phyloP scores from a whole-genome alignment of 2,329 filamentous ascomycete genomes.

The Sclerotinia nivalis region DNA sequence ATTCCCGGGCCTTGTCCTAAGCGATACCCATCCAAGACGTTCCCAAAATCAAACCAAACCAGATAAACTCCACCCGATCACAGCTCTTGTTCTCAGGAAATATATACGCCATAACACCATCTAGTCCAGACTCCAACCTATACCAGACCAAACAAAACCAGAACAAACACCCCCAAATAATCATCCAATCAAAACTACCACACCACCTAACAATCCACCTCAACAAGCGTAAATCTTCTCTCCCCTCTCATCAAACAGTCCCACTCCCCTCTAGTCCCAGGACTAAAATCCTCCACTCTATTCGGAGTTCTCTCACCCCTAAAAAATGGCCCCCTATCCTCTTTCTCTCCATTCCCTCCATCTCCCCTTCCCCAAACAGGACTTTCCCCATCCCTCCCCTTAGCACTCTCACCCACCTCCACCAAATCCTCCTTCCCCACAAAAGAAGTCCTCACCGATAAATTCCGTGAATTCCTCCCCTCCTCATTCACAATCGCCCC shows the following conservation, averaged over 20 bases:
- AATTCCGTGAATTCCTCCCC: conserved; percentile 29
- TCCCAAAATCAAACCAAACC: background rate
- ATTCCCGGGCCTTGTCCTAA: too few species aligned
- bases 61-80: conserved; percentile 29
- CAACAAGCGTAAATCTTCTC: conserved; percentile 47
- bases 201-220: conserved; percentile 51
- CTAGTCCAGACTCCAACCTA: background rate
- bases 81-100: conserved; percentile 41
- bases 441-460: conserved; percentile 32
- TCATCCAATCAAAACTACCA: background rate
- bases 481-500: conserved; percentile 49
- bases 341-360: conserved; percentile 17
- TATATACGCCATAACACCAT: background rate
- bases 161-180: background rate
- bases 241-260: conserved; percentile 56
- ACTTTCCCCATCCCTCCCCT: conserved; percentile 29
- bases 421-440: conserved; percentile 20
- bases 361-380: conserved; percentile 5
- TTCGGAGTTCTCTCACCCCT: conserved; percentile 58
- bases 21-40: background rate
- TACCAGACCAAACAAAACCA: too few species aligned
- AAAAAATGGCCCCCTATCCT: conserved; percentile 38
- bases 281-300: conserved; percentile 62
- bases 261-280: conserved; percentile 63
- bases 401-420: conserved; percentile 33